Evolutionary conservation across 495 filamentous ascomycete species (phyloP), one percentile per base, ranked within the genome.

Genomic region (Xylaria cubensis): DNA sequence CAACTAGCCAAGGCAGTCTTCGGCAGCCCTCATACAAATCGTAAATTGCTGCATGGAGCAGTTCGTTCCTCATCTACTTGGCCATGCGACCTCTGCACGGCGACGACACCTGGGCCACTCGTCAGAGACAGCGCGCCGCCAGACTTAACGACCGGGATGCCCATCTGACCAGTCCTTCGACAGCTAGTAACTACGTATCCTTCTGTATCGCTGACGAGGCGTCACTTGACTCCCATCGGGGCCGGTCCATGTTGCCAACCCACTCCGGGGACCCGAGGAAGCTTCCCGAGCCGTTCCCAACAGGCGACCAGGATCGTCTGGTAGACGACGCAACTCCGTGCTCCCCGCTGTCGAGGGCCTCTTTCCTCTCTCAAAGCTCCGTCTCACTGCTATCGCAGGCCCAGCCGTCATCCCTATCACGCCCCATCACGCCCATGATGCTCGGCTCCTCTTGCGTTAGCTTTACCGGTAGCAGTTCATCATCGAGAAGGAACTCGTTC

Each of bases 181-280:
- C 67, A 59, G 58, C 72, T 9, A 78, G 62, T 21, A 75, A 70
- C 66, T 85, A 86, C 29, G 89, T 90, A 86, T 87, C 86, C 34
- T 89, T 86, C 69, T 84, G 87, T 71, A 76, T 90, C 51, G 84
- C 84, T 69, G 86, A 88, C 71, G 88, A 90, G 74, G 82, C 86
- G 39, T 78, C 82, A 32, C 78, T 89, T 61, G 83, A 84, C 71
- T 80, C 85, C n/a, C 80, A 82, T 29, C 72, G 74, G 36, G 80
- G 73, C 70, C 80, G 71, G 36, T 75, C 81, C 53, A 75, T 78
- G 68, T 64, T 78, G 26, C 79, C 74, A 29, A 36, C 71, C 50
- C 77, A 80, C 58, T 71, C 74, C 70, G 72, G 81, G 63, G 84
- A 87, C 50, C 73, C 78, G 29, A 72, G 74, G 21, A 82, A 83